Base-by-base conservation (phyloP, 129 eudicot genomes). In the Centella asiatica region DNA sequence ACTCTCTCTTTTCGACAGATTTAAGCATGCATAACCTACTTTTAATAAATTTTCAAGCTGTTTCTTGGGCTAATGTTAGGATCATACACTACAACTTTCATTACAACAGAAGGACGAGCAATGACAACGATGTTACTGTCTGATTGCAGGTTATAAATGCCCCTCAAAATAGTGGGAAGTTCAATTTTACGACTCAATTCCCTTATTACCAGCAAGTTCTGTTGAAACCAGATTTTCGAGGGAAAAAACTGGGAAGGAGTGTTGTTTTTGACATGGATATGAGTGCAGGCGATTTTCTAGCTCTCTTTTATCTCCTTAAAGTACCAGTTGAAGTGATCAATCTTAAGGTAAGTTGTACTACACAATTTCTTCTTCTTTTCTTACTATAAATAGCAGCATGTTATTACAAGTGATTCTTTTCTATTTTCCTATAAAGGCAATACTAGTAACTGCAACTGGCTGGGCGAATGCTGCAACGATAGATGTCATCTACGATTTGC, bases 401-500 rank as follows among this genome's bases (percentile, higher is more conserved):
- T 49, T 49, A n/a, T 49, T 49, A 24, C n/a, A 22, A 51, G 32
- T 51, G n/a, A n/a, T n/a, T 40, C n/a, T 70, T 40, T 7, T 26
- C 58, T 14, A 7, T 27, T 23, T 66, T 46, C 62, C 52, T 53
- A n/a, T 58, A 20, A 68, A 90, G 97, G 97, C 93, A 18, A 72
- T 90, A 78, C 64, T 90, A 17, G 76, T 83, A 55, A 90, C 76
- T 40, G 81, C 95, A 23, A 86, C 89, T 44, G 95, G 97, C 37
- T 90, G 97, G 97, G 95, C 97, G 29, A 86, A 73, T 74, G 89
- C 95, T 32, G 97, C 87, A 63, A 83, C 95, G 18, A 79, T 90
- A 54, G 97, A 90, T 65, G 64, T 81, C 2, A 73, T 86, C 32
- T 90, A 90, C 52, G 97, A 90, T 72, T 66, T 90, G 72, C 74